phyloP scores from a whole-genome alignment of 495 filamentous ascomycete genomes.

The Symbiotaphrina buchneri region DNA sequence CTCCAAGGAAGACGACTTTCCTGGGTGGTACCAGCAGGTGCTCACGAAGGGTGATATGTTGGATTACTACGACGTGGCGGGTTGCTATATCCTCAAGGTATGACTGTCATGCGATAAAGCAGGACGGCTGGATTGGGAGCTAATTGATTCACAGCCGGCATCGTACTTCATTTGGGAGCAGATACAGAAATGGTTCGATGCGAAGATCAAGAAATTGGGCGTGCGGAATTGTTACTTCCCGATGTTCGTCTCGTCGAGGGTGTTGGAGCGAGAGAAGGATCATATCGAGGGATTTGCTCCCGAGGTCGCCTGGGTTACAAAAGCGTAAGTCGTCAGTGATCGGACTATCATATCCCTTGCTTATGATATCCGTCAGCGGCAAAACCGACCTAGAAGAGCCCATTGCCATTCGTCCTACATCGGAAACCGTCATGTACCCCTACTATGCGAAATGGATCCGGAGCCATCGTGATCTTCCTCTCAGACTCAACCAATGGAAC shows the following conservation, averaged over 20 bases:
- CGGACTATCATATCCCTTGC: slow-evolving; percentile 1
- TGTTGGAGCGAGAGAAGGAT: slow-evolving; percentile 82
- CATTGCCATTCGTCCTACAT: slow-evolving; percentile 88
- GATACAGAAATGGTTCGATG: slow-evolving; percentile 76
- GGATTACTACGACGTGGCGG: slow-evolving; percentile 83
- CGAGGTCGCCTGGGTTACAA: slow-evolving; percentile 96
- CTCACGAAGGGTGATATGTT: slow-evolving; percentile 90
- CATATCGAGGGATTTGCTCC: slow-evolving; percentile 96
- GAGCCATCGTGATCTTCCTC: slow-evolving; percentile 78
- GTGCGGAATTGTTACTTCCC: slow-evolving; percentile 94
- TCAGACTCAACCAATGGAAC: slow-evolving; percentile 94
- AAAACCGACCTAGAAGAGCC: slow-evolving; percentile 81
- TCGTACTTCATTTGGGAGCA: slow-evolving; percentile 84
- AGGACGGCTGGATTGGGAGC: no score
- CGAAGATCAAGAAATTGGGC: slow-evolving; percentile 63
- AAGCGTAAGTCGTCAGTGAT: slow-evolving; percentile 45
- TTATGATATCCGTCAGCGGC: slow-evolving; percentile 26
- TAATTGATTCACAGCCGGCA: slow-evolving; percentile 23
- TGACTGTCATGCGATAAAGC: neutral
- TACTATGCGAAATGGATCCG: slow-evolving; percentile 96
- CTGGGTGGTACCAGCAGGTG: slow-evolving; percentile 88
- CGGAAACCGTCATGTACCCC: slow-evolving; percentile 83
- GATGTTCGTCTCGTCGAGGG: slow-evolving; percentile 78
- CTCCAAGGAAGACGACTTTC: slow-evolving; percentile 67
- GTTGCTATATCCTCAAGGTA: slow-evolving; percentile 82